Percentiles rank a stretch among this genome's conserved stretches.
phyloP scores from a whole-genome alignment of 495 filamentous ascomycete genomes.

The Trichoderma gamsii region DNA sequence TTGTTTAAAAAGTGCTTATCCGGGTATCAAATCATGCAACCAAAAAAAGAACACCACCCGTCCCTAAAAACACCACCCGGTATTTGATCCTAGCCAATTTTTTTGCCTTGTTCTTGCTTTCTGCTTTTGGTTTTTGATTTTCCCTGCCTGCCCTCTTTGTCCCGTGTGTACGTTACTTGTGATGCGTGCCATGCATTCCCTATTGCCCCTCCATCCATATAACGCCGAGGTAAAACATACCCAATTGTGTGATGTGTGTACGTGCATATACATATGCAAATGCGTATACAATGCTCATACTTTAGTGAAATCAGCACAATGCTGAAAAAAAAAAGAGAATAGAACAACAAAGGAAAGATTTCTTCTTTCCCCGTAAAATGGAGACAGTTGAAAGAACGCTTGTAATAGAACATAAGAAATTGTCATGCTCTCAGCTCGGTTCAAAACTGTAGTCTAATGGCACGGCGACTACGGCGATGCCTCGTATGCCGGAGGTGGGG shows the following conservation, averaged over 20 bases:
- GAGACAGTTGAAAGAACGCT: neutral
- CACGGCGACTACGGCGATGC: slow-evolving; percentile 24
- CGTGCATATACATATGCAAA: slow-evolving; percentile 5
- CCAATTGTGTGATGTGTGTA: neutral
- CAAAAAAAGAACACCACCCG: slow-evolving; percentile 6
- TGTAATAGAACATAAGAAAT: neutral
- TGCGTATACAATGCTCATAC: neutral
- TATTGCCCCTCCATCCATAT: neutral
- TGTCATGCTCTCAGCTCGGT: neutral
- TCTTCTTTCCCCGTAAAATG: neutral
- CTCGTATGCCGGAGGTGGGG: slow-evolving; percentile 59
- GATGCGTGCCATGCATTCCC: slow-evolving; percentile 9
- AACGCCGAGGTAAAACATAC: slow-evolving; percentile 1
- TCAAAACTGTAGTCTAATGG: neutral
- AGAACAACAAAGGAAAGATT: slow-evolving; percentile 25
- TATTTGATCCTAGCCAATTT: slow-evolving; percentile 9
- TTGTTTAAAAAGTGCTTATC: slow-evolving; percentile 15
- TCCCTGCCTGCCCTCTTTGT: slow-evolving; percentile 5
- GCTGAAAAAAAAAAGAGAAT: slow-evolving; percentile 16
- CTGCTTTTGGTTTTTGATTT: slow-evolving; percentile 5
- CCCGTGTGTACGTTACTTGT: slow-evolving; percentile 1
- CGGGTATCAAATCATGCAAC: slow-evolving; percentile 14
- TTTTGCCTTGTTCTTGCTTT: neutral
- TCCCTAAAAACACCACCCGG: slow-evolving; percentile 2
- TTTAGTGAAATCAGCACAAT: slow-evolving; percentile 8